Evolutionary conservation across 352 stramenopile species (phyloP).

Genomic region (Pythium apleroticum): DNA sequence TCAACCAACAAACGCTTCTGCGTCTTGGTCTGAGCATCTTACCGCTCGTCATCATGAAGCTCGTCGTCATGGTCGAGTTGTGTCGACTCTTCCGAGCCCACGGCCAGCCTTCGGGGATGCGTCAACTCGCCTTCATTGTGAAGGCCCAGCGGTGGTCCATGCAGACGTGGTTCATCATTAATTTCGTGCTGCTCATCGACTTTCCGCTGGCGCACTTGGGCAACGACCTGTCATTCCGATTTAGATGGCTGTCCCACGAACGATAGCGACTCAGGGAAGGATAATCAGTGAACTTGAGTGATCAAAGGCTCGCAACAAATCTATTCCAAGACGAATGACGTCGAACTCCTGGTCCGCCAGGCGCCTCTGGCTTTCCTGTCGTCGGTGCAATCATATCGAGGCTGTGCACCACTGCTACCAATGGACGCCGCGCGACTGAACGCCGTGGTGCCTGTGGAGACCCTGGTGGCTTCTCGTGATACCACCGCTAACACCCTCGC

Average conservation of each 20-base stretch:
- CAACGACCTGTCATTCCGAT: slow-evolving; percentile 19
- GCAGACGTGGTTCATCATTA: not conserved
- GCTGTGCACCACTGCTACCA: no score
- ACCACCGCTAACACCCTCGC: not conserved
- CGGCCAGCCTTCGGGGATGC: not conserved
- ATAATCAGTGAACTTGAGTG: no score
- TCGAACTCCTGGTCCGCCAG: no score
- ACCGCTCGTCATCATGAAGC: not conserved
- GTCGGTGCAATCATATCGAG: no score
- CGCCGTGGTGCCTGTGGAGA: not conserved
- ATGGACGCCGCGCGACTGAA: not conserved
- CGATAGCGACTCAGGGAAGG: not conserved
- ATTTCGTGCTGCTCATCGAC: slow-evolving; percentile 3
- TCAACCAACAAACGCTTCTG: not conserved
- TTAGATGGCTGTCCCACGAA: not conserved
- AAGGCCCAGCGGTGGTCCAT: not conserved
- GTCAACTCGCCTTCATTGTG: not conserved
- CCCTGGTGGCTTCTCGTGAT: no score
- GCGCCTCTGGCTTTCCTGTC: no score
- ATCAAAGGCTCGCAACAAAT: no score
- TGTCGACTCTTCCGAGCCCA: not conserved
- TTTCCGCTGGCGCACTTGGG: slow-evolving; percentile 19
- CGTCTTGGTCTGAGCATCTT: not conserved
- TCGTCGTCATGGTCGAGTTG: not conserved
- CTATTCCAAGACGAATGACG: no score